Base-by-base conservation (phyloP, 495 filamentous ascomycete species). In the Tuber indicum region DNA sequence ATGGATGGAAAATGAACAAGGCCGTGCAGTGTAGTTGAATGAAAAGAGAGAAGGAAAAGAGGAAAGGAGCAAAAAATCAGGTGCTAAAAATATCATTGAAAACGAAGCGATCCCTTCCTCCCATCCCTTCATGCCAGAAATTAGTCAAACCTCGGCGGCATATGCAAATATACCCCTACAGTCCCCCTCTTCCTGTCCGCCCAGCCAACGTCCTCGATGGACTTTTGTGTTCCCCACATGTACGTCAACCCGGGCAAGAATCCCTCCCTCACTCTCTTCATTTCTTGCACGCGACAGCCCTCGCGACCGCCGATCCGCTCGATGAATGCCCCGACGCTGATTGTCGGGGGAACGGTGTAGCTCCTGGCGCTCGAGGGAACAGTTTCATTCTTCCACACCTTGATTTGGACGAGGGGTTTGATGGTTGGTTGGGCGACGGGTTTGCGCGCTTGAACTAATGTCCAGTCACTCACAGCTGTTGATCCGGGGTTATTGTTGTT, bases 251-350 rank as follows among this genome's bases (percentile, higher is more conserved):
- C 58, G n/a, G 58, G 58, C n/a, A 66, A 17, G 58, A 66, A 66
- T 32, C 58, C 58, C 58, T 66, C 58, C 58, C 58, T 66, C n/a
- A 66, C 58, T 10, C 58, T 66, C 58, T 66, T 66, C 58, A 66
- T 66, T 32, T 66, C 58, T 6, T 66, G 58, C 58, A 66, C 58
- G 58, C 58, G 58, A 66, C 58, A 66, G 3, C 58, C 58, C n/a
- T 66, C 58, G 58, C 26, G 58, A 10, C 58, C 58, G 58, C 58
- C 58, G 26, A 66, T 66, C 58, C 58, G 58, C 58, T 6, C 58
- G 58, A 66, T 66, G 58, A 66, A 66, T 66, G 3, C 58, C 58
- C 58, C 58, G 58, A 66, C 58, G 58, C 58, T 66, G 58, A 32
- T 66, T 66, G 58, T 32, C 4, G 58, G 58, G 58, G 58, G 58